Conservation (phyloP, 2,329 filamentous ascomycete genomes). For the Thielaviopsis populi region DNA sequence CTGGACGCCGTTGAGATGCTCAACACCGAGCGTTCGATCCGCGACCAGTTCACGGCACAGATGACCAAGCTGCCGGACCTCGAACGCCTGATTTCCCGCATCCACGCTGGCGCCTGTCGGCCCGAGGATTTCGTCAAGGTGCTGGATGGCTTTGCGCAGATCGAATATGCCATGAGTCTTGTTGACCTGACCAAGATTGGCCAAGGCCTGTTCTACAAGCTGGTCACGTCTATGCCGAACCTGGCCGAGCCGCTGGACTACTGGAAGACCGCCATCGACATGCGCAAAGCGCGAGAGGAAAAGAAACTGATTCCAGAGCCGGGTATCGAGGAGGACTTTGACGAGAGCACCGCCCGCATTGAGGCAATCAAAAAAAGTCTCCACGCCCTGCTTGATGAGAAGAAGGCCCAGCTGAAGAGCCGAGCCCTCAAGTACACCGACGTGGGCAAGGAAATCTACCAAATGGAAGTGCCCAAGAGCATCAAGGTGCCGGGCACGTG, state of each 20-base stretch:
- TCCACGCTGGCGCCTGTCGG: constrained; percentile 83
- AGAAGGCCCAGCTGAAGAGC: constrained; percentile 59
- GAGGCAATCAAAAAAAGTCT: constrained; percentile 61
- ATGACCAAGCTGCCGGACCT: constrained; percentile 86
- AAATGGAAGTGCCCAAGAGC: constrained; percentile 75
- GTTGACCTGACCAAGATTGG: constrained; percentile 59
- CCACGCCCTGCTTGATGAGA: constrained; percentile 52
- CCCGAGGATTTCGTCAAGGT: constrained; percentile 87
- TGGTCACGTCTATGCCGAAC: constrained; percentile 76
- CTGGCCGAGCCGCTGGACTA: constrained; percentile 57
- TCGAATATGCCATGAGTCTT: constrained; percentile 81
- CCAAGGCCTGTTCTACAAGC: constrained; percentile 67
- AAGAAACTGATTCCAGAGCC: constrained; percentile 72
- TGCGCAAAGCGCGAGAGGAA: constrained; percentile 58
- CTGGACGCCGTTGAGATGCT: constrained; percentile 88
- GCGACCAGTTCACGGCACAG: constrained; percentile 77
- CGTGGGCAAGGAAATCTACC: constrained; percentile 93
- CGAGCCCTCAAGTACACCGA: constrained; percentile 62
- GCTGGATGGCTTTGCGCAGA: constrained; percentile 92
- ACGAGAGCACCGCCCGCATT: constrained; percentile 63
- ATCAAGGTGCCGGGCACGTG: constrained; percentile 77
- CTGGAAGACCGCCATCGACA: constrained; percentile 89
- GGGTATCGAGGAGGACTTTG: constrained; percentile 85
- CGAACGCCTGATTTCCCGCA: constrained; percentile 81
- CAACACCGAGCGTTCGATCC: constrained; percentile 65